A percentile compares a stretch with the other conserved stretches of the same genome.
phyloP scores from a whole-genome alignment of 768 basidiomycete genomes.

The Gymnopilus dilepis region DNA sequence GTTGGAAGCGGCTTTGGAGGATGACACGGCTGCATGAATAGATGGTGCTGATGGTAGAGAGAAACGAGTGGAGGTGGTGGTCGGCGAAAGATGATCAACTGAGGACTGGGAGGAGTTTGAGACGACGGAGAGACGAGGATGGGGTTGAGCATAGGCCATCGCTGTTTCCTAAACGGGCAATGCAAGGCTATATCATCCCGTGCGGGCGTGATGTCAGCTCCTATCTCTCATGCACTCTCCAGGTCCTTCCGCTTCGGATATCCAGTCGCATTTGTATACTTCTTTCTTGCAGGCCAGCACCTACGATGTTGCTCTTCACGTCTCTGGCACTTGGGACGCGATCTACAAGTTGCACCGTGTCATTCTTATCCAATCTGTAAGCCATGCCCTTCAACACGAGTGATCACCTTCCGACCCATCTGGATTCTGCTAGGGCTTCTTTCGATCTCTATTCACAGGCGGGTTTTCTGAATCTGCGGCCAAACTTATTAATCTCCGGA shows the following conservation, averaged over 20 bases:
- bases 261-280: slow-evolving; percentile 78
- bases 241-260: slow-evolving; percentile 53
- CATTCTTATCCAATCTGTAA: slow-evolving; percentile 85
- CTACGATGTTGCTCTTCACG: slow-evolving; percentile 76
- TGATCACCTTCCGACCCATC: slow-evolving; percentile 16
- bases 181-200: slow-evolving; percentile 15
- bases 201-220: slow-evolving; percentile 17
- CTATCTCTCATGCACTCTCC: slow-evolving; percentile 41
- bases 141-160: slow-evolving; percentile 65
- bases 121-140: slow-evolving; percentile 71
- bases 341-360: slow-evolving; percentile 83
- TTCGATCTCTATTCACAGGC: slow-evolving; percentile 83
- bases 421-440: slow-evolving; percentile 68
- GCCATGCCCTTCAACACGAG: slow-evolving; percentile 7
- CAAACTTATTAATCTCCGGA: slow-evolving; percentile 30
- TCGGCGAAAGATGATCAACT: slow-evolving; percentile 58
- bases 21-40: slow-evolving; percentile 44
- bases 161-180: slow-evolving; percentile 12
- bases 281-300: slow-evolving; percentile 75
- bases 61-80: slow-evolving; percentile 68
- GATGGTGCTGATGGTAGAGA: slow-evolving; percentile 67
- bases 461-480: slow-evolving; percentile 71
- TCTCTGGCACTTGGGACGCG: slow-evolving; percentile 70
- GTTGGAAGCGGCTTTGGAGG: slow-evolving; percentile 40
- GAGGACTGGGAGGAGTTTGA: slow-evolving; percentile 62